Conservation (phyloP, 441 rosid genomes). For the Corymbia citriodora region DNA sequence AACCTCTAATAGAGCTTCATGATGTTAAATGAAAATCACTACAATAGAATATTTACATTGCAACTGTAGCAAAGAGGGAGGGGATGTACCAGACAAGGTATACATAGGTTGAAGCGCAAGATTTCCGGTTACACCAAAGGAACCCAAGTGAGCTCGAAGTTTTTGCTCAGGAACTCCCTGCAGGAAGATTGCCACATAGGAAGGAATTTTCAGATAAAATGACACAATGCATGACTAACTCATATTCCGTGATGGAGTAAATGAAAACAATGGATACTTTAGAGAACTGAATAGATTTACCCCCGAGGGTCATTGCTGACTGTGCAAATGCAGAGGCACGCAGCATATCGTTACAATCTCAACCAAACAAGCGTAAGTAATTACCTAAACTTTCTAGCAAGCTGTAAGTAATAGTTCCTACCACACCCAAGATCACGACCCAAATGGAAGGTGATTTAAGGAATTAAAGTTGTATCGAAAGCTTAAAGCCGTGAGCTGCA, state of each 20-base stretch:
- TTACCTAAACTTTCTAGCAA: not conserved
- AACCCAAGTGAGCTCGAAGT: slow-evolving; percentile 89
- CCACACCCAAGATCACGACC: not conserved
- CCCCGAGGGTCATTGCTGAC: not conserved
- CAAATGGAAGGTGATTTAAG: not conserved
- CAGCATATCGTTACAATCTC: not conserved
- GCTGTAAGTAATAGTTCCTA: not conserved
- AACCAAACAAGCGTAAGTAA: not conserved
- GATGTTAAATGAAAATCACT: not conserved
- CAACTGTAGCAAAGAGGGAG: not conserved
- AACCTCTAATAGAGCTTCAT: not conserved
- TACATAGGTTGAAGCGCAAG: slow-evolving; percentile 99
- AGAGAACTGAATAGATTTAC: not conserved
- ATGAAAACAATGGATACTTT: not conserved
- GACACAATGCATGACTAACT: not conserved
- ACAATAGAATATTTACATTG: not conserved
- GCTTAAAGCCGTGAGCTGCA: not conserved
- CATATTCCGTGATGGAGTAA: not conserved
- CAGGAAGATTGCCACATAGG: slow-evolving; percentile 16
- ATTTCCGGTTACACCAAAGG: slow-evolving; percentile 96
- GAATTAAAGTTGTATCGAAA: not conserved
- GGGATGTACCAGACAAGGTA: slow-evolving; percentile 75
- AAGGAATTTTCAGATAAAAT: slow-evolving; percentile 1
- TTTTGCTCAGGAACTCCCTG: slow-evolving; percentile 98
- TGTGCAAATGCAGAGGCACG: not conserved